phyloP scores from a whole-genome alignment of 176 grass and related monocot genomes.

The Oryza officinalis region DNA sequence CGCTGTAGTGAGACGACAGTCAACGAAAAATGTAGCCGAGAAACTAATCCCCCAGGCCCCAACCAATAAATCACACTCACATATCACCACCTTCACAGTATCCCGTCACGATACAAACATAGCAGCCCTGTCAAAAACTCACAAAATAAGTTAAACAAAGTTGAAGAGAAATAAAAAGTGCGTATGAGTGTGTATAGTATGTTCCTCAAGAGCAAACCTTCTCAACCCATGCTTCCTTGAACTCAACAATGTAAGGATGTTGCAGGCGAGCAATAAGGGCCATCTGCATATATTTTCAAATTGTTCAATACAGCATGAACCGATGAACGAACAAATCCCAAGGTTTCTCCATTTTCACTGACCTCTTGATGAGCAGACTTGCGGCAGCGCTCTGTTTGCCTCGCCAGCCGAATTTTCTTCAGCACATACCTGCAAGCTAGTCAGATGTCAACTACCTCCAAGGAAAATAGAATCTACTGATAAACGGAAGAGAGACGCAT shows the following conservation, averaged over 20 bases:
- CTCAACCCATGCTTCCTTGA: constrained; percentile 99
- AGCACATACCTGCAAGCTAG: constrained; percentile 73
- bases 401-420: constrained; percentile 94
- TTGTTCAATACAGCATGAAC: not conserved
- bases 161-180: constrained; percentile 26
- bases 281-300: constrained; percentile 71
- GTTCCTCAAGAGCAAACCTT: constrained; percentile 65
- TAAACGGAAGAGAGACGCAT: constrained; percentile 20
- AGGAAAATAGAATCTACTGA: constrained; percentile 6
- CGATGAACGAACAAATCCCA: not conserved
- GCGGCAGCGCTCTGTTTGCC: constrained; percentile 91
- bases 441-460: constrained; percentile 33
- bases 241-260: constrained; percentile 95
- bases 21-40: not conserved
- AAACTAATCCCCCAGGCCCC: constrained; percentile 18
- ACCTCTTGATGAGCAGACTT: constrained; percentile 98
- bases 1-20: constrained; percentile 8
- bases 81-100: constrained; percentile 99
- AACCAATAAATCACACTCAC: constrained; percentile 54
- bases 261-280: constrained; percentile 92
- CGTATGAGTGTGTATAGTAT: not conserved
- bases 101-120: constrained; percentile 99
- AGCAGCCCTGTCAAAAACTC: constrained; percentile 67
- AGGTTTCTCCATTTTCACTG: not conserved
- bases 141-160: constrained; percentile 29